These are phyloP conservation scores for Lachnellula occidentalis DNA, from an alignment of 2,329 filamentous ascomycete species.

Conservation along the genomic window DNA sequence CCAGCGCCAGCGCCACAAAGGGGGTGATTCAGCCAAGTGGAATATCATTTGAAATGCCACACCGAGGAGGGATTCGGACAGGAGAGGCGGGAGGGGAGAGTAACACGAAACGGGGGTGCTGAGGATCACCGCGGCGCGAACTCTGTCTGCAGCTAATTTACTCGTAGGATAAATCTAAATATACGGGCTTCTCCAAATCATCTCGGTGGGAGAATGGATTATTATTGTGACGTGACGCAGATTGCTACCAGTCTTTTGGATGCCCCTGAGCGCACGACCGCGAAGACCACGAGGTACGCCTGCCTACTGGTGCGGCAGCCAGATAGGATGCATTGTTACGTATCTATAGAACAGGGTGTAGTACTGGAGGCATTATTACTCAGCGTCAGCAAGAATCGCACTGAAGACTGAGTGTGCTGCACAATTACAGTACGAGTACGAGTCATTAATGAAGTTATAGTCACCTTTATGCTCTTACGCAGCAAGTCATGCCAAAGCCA, in stretches of 20 bases:
- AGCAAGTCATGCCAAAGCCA: background rate
- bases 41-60: background rate
- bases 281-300: background rate
- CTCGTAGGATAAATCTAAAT: too few species aligned
- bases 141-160: background rate
- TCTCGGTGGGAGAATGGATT: background rate
- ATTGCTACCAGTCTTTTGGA: background rate
- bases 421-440: background rate
- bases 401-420: background rate
- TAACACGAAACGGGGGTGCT: slow-evolving; percentile 3
- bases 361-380: background rate
- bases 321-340: background rate
- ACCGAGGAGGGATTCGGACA: background rate
- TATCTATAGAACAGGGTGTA: too few species aligned
- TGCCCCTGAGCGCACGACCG: background rate
- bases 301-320: background rate
- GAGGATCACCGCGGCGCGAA: background rate
- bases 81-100: background rate
- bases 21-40: background rate
- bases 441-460: background rate
- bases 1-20: background rate
- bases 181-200: background rate
- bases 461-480: background rate
- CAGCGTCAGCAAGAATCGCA: background rate
- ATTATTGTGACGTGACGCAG: slow-evolving; percentile 1